phyloP scores from a whole-genome alignment of 176 grass and related monocot genomes.

The Eragrostis nindensis region DNA sequence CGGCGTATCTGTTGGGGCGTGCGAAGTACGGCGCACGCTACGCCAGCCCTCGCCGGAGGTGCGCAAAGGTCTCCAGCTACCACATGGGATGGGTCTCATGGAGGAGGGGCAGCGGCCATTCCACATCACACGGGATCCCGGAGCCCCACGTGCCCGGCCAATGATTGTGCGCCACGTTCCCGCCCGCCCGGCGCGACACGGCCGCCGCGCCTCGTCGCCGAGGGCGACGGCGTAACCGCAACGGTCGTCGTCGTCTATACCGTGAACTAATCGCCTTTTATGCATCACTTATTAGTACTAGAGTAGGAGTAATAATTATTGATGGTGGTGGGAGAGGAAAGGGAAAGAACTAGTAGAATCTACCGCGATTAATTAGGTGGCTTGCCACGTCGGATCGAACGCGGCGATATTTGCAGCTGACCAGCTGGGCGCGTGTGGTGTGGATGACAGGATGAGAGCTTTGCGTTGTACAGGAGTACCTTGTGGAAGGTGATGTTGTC shows the following conservation, averaged over 20 bases:
- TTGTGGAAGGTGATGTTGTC: slow-evolving; percentile 99
- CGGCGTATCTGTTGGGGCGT: not conserved
- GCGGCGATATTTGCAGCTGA: not conserved
- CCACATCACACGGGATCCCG: slow-evolving; percentile 29
- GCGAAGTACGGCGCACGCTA: not conserved
- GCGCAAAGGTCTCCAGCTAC: slow-evolving; percentile 10
- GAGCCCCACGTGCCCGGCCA: not conserved
- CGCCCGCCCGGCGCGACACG: not conserved
- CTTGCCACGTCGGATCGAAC: slow-evolving; percentile 13
- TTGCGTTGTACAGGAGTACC: slow-evolving; percentile 43
- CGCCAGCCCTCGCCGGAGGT: not conserved
- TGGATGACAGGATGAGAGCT: not conserved
- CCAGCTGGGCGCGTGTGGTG: not conserved
- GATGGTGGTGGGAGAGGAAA: too few species aligned
- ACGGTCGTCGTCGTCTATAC: not conserved
- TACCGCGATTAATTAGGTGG: not conserved
- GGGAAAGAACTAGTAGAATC: not conserved
- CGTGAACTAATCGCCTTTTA: not conserved
- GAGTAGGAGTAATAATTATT: not conserved
- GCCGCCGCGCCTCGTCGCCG: slow-evolving; percentile 40
- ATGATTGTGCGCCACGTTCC: slow-evolving; percentile 41
- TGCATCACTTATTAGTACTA: not conserved
- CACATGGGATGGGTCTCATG: slow-evolving; percentile 34
- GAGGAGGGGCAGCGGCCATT: not conserved
- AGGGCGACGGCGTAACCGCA: slow-evolving; percentile 42